Base-by-base conservation (phyloP, 257 asterid species). In the Linderniella brevidens region DNA sequence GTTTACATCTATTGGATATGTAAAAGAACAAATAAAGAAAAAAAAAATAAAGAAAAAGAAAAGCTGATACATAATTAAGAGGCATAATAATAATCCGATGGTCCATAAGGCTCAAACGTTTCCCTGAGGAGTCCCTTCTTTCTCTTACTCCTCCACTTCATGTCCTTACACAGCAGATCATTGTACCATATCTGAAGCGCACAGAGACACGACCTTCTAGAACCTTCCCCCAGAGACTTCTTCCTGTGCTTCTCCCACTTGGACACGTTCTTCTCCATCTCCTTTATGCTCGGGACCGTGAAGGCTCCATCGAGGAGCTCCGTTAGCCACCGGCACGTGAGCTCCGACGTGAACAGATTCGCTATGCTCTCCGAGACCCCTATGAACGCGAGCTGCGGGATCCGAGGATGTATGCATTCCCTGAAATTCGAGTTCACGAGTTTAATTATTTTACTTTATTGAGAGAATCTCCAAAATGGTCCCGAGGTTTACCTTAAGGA, bases 301-400 rank as follows among this genome's bases (percentile, higher is more conserved):
- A 74, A 61, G 0, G 55, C 47, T 29, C 19, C 29, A 4, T 66
- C 78, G 0, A 69, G 66, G 40, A 74, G 64, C 18, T 13, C 42
- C 0, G 64, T 40, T 11, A 74, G 58, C 81, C 81, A 74, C 52
- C 52, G 65, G 41, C 70, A 54, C 57, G 62, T 60, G 65, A 74
- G 59, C 35, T 74, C 82, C 12, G 51, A 70, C 0, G 73, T 67
- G 55, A 64, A 59, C 0, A 82, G 37, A 57, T 69, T 71, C 8
- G 74, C 41, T 3, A 68, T 49, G 13, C 81, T 65, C 52, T 77
- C 92, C 0, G 87, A 57, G 59, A 64, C 76, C 5, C 92, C 92
- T n/a, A 82, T 56, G 3, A 74, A 64, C 0, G 74, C 94, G 13
- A 82, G 56, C 16, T 76, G 83, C 48, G 94, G 94, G 47, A 82